A percentile compares a stretch with the other conserved stretches of the same genome.
phyloP scores from a whole-genome alignment of 768 basidiomycete species.

The Rhizopogon roseolus region DNA sequence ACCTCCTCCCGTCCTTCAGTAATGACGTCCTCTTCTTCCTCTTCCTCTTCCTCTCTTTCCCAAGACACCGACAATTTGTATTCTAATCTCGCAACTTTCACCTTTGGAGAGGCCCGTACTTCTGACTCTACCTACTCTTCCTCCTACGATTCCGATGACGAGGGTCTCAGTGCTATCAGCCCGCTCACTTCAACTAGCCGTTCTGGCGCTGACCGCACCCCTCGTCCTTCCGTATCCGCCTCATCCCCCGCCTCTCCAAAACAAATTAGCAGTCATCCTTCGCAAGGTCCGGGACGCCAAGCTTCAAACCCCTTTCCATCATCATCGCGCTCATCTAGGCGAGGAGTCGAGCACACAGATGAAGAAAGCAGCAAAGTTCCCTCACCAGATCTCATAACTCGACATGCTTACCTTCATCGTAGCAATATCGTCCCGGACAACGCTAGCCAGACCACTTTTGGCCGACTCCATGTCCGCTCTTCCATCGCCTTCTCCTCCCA shows the following conservation, averaged over 20 bases:
- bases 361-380: constrained; percentile 33
- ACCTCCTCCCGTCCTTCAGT: not conserved
- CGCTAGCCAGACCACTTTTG: constrained; percentile 47
- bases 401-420: constrained; percentile 11
- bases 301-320: constrained; percentile 11
- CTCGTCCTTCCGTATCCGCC: constrained; percentile 37
- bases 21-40: not conserved
- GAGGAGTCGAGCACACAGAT: constrained; percentile 12
- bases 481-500: constrained; percentile 39
- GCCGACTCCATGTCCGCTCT: constrained; percentile 29
- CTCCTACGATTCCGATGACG: constrained; percentile 8
- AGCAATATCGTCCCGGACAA: constrained; percentile 31
- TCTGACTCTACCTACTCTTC: constrained; percentile 11
- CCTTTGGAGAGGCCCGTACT: constrained; percentile 32
- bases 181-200: constrained; percentile 28
- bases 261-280: constrained; percentile 28
- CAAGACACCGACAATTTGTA: constrained; percentile 28
- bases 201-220: constrained; percentile 36
- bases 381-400: constrained; percentile 21
- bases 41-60: not conserved
- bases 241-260: constrained; percentile 7
- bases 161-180: constrained; percentile 27
- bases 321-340: constrained; percentile 7
- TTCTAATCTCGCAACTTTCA: constrained; percentile 35
- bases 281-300: constrained; percentile 23